Evolutionary conservation across 2,329 filamentous ascomycete genomes (phyloP).

Genomic region (Lecanicillium sp.): DNA sequence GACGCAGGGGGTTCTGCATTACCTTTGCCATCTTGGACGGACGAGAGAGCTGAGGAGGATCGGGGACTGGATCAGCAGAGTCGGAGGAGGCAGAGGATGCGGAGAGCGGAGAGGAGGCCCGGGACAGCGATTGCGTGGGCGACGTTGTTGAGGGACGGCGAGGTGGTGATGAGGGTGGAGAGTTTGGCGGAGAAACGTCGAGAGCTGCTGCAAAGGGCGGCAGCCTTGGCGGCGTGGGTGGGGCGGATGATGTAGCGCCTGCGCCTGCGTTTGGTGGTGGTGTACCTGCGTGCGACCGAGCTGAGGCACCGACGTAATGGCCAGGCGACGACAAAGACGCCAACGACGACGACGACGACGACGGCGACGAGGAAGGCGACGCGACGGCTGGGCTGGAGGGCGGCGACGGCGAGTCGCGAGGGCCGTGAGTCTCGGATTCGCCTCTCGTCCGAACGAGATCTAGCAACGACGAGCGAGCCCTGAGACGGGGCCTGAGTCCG

Average conservation of each 20-base stretch:
- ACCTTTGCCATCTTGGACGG: slow-evolving; percentile 48
- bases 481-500: slow-evolving; percentile 9
- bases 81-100: slow-evolving; percentile 21
- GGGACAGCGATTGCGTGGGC: slow-evolving; percentile 15
- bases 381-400: slow-evolving; percentile 1
- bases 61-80: slow-evolving; percentile 16
- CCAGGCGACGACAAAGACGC: no score
- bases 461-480: slow-evolving; percentile 9
- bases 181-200: slow-evolving; percentile 31
- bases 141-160: slow-evolving; percentile 23
- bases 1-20: slow-evolving; percentile 19
- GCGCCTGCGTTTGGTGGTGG: slow-evolving; percentile 10
- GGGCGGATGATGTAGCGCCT: slow-evolving; percentile 25
- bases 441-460: slow-evolving; percentile 9
- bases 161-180: slow-evolving; percentile 30
- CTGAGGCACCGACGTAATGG: neutral
- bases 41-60: slow-evolving; percentile 18
- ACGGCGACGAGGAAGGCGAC: neutral
- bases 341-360: neutral
- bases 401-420: slow-evolving; percentile 3
- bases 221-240: slow-evolving; percentile 10
- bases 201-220: slow-evolving; percentile 15
- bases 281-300: neutral
- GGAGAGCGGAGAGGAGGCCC: slow-evolving; percentile 13
- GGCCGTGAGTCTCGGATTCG: slow-evolving; percentile 10